Conservation (phyloP, 2,329 filamentous ascomycete species). For the Pseudocercospora fuligena region DNA sequence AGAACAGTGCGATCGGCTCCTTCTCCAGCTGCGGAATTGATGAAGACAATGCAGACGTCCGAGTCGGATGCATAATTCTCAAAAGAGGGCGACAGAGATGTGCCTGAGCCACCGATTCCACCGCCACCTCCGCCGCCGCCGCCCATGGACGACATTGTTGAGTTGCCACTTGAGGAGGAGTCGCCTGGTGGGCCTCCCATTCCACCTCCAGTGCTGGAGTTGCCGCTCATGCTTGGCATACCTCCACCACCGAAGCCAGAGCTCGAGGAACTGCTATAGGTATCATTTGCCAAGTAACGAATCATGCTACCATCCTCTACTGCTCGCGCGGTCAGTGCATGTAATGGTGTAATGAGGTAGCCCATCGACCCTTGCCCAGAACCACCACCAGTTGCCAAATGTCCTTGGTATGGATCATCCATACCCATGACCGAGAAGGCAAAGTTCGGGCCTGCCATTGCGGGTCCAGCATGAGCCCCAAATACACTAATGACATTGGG, state of each 20-base stretch:
- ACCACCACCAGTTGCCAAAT: conserved; percentile 26
- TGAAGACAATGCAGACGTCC: conserved; percentile 41
- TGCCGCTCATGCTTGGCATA: conserved; percentile 21
- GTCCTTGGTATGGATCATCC: conserved; percentile 23
- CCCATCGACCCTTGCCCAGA: conserved; percentile 24
- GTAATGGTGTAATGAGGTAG: conserved; percentile 21
- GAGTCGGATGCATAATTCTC: conserved; percentile 24
- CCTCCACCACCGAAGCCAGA: conserved; percentile 13
- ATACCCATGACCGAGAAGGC: conserved; percentile 22
- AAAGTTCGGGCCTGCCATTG: conserved; percentile 21
- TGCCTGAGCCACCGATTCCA: conserved; percentile 18
- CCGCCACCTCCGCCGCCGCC: conserved; percentile 12
- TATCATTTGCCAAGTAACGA: conserved; percentile 47
- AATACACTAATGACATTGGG: conserved; percentile 45
- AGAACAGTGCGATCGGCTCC: conserved; percentile 36
- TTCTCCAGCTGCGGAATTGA: conserved; percentile 39
- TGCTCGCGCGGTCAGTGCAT: conserved; percentile 19
- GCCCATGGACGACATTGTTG: conserved; percentile 16
- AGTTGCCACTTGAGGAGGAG: conserved; percentile 18
- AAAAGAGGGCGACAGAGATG: conserved; percentile 18
- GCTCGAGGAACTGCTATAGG: conserved; percentile 17
- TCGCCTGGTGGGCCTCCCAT: neutral
- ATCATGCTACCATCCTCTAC: conserved; percentile 29
- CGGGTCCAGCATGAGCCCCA: conserved; percentile 35
- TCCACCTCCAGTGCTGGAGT: conserved; percentile 12